Percentiles rank a stretch among this genome's conserved stretches.
These are phyloP conservation scores for Acephala macrosclerotiorum DNA, from an alignment of 2,329 filamentous ascomycete genomes.

Conservation along the genomic window DNA sequence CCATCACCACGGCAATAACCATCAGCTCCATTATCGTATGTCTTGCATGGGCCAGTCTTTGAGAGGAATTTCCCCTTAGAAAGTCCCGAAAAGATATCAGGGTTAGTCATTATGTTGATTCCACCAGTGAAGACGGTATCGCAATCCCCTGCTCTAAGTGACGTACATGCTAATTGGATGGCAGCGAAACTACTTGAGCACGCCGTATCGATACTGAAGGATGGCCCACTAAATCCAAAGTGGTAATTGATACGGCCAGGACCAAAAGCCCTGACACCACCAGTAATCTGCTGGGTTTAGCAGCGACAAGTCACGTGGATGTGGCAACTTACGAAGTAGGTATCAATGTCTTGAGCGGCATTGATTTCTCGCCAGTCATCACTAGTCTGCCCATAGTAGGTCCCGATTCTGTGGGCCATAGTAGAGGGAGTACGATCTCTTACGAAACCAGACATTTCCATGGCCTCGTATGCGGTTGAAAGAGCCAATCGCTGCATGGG, in stretches of 20 bases:
- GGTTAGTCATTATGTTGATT: conserved; percentile 33
- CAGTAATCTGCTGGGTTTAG: conserved; percentile 51
- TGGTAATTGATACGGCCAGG: conserved; percentile 46
- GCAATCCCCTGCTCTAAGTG: conserved; percentile 25
- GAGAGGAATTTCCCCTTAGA: conserved; percentile 33
- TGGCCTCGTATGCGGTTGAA: conserved; percentile 78
- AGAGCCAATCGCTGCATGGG: conserved; percentile 80
- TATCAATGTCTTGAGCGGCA: conserved; percentile 36
- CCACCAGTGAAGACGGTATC: conserved; percentile 32
- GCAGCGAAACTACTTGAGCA: conserved; percentile 63
- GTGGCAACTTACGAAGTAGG: conserved; percentile 46
- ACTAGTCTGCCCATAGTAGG: conserved; percentile 36
- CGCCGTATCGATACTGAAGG: conserved; percentile 51
- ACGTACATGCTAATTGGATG: conserved; percentile 58
- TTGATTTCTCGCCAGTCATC: conserved; percentile 39
- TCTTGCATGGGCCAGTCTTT: conserved; percentile 57
- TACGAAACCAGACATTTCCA: conserved; percentile 81
- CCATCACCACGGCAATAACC: conserved; percentile 61
- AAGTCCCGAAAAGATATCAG: conserved; percentile 40
- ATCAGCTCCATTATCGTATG: conserved; percentile 54
- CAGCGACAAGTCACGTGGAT: conserved; percentile 56
- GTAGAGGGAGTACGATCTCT: conserved; percentile 33
- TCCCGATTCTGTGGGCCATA: conserved; percentile 49
- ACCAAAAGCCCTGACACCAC: conserved; percentile 38
- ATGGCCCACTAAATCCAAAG: conserved; percentile 48